phyloP scores from a whole-genome alignment of 2,329 filamentous ascomycete genomes.

The Venturia nashicola region DNA sequence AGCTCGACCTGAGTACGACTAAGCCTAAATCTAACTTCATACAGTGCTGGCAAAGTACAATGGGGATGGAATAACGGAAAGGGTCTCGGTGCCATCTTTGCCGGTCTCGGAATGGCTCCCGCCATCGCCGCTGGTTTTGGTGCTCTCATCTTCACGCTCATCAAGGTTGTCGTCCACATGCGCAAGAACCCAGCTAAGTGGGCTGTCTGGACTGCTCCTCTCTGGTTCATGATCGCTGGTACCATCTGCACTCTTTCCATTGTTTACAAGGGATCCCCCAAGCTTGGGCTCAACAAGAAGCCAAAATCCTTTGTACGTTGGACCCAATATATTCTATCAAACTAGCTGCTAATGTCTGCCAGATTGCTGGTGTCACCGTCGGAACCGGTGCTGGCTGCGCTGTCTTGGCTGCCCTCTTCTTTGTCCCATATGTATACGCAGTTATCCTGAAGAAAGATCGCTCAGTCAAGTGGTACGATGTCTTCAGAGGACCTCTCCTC shows the following conservation, averaged over 20 bases:
- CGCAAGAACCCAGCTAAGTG: conserved; percentile 59
- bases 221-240: conserved; percentile 64
- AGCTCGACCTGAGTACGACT: too few species aligned
- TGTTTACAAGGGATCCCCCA: conserved; percentile 33
- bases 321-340: neutral
- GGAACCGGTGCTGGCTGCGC: conserved; percentile 14
- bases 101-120: conserved; percentile 50
- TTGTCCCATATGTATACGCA: conserved; percentile 48
- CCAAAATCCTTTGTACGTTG: conserved; percentile 13
- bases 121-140: conserved; percentile 43
- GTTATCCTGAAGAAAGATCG: conserved; percentile 49
- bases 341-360: conserved; percentile 13
- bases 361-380: conserved; percentile 19
- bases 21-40: neutral
- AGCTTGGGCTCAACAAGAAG: conserved; percentile 31
- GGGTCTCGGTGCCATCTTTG: conserved; percentile 50
- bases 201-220: conserved; percentile 63
- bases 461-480: conserved; percentile 43
- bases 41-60: conserved; percentile 32
- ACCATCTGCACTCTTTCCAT: conserved; percentile 50
- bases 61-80: conserved; percentile 51
- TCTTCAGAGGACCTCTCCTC: conserved; percentile 42
- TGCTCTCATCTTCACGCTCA: conserved; percentile 58
- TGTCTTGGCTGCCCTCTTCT: conserved; percentile 29
- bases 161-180: conserved; percentile 59